Base-by-base conservation (phyloP, 331 rosid species). In the Pyracantha coccinea region DNA sequence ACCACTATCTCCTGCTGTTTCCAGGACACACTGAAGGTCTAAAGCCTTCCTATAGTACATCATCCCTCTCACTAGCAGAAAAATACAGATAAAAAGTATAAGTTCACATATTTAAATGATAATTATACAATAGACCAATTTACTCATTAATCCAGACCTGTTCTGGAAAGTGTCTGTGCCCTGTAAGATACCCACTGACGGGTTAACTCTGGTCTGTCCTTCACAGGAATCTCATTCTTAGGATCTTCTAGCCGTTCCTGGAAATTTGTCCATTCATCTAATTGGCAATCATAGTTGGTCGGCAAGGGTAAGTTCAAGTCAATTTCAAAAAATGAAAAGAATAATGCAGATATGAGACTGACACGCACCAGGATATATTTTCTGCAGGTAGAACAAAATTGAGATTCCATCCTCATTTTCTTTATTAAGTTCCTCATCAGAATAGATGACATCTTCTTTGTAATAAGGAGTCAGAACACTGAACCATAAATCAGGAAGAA, bases 341-440 rank as follows among this genome's bases (percentile, higher is more conserved):
- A 62, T 58, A 45, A 75, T 20, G 47, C 41, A 76, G 81, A 47
- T 66, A 50, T 57, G 71, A 69, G 85, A 78, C 69, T 20, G 67
- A 80, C 50, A 85, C 89, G 75, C 72, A 92, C 99, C 99, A 70
- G 99, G 99, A 83, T 95, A 95, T 71, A 95, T 92, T 84, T 83
- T 92, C 78, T 79, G 74, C 55, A 95, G 93, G 89, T 95, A 95
- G 88, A 95, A 95, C 85, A 95, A 85, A 81, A 79, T 84, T 64
- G 99, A 75, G 85, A 95, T 95, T 71, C 99, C 99, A 80, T 95
- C 97, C 85, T 95, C 99, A 80, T 95, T 95, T 85, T 92, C 92
- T 77, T 20, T 16, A 0, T 54, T 65, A 75, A 95, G 93, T 74
- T 90, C 97, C 0, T 89, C 89, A 66, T 58, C 80, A 67, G 97